Base-by-base conservation (phyloP, 768 basidiomycete species). In the Boletus pseudopeckii region DNA sequence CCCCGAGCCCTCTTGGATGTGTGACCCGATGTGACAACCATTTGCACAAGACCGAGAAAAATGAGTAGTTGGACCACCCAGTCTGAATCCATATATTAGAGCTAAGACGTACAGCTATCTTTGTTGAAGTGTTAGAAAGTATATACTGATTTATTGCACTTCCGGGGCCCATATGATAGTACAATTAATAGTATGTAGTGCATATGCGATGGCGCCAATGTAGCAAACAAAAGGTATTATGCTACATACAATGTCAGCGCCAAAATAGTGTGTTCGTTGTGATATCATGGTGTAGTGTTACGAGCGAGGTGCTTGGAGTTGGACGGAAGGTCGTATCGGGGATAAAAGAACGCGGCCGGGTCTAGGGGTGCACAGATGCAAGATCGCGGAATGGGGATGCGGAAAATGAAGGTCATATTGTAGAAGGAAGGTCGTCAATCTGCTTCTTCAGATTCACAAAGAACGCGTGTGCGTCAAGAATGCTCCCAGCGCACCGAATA, bases 401-500 rank as follows among this genome's bases (percentile, higher is more conserved):
- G 15, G 14, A 46, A 18, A 22, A 42, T 36, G 10, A 45, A 36
- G 40, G 5, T 74, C 60, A 79, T 36, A 80, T 70, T 28, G 76
- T 78, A 40, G 71, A 69, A 28, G 79, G 74, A 20, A 80, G 67
- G 5, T 71, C 76, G 53, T 88, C 85, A 45, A 89, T 85, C 39
- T 70, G 72, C 51, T 67, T 71, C 73, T 81, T 85, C 70, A 90
- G 65, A 46, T 71, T 58, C 51, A 74, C 66, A 54, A 90, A 65
- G 59, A 81, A 83, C 55, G 71, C 74, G 69, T 80, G 79, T 26
- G 85, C 80, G 56, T 83, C 79, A 39, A 89, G 65, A 17, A 89
- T 77, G 67, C 85, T 88, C 39, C 79, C 81, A 18, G 83, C 73
- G 66, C 87, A 90, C n/a, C 83, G 74, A 46, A 75, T 61, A 62